Evolutionary conservation across 2,329 filamentous ascomycete genomes (phyloP).

Genomic region (Mycosphaerelloides madeirae): DNA sequence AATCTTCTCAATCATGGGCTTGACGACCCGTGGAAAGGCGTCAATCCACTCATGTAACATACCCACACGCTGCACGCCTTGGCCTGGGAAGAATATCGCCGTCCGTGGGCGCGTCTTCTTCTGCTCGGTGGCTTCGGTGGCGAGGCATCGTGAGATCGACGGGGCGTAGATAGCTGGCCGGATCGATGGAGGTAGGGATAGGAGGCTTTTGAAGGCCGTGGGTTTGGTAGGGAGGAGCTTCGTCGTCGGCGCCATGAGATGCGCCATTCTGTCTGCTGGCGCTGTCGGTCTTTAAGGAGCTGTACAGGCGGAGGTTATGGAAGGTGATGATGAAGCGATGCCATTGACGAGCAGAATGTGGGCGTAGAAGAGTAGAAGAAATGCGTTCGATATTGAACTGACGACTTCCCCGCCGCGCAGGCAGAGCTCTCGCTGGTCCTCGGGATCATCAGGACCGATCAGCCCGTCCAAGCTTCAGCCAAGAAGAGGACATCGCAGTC

Average conservation of each 20-base stretch:
- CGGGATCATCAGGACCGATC: too few relatives aligned
- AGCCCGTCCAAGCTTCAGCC: too few relatives aligned
- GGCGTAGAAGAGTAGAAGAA: too few relatives aligned
- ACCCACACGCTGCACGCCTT: slow-evolving; percentile 35
- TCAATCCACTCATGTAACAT: slow-evolving; percentile 68
- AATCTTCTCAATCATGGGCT: slow-evolving; percentile 77
- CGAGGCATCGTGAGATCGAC: slow-evolving; percentile 19
- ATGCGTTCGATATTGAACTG: too few relatives aligned
- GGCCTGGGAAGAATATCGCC: slow-evolving; percentile 38
- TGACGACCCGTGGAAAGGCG: slow-evolving; percentile 73
- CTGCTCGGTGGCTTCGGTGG: slow-evolving; percentile 15
- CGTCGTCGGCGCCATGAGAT: slow-evolving; percentile 4
- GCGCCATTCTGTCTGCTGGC: slow-evolving; percentile 10
- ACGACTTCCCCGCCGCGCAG: too few relatives aligned
- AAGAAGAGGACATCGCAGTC: too few relatives aligned
- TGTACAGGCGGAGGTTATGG: too few relatives aligned
- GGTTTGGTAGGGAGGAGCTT: slow-evolving; percentile 8
- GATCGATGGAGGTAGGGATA: slow-evolving; percentile 25
- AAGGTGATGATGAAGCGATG: too few relatives aligned
- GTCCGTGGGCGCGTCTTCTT: slow-evolving; percentile 28
- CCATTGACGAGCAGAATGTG: too few relatives aligned
- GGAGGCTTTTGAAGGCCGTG: slow-evolving; percentile 13
- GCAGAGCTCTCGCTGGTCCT: too few relatives aligned
- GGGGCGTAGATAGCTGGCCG: slow-evolving; percentile 25
- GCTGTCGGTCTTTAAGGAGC: too few relatives aligned